These are phyloP conservation scores for Chlorella sp. DNA, from an alignment of 139 green algal species.

Conservation along the genomic window DNA sequence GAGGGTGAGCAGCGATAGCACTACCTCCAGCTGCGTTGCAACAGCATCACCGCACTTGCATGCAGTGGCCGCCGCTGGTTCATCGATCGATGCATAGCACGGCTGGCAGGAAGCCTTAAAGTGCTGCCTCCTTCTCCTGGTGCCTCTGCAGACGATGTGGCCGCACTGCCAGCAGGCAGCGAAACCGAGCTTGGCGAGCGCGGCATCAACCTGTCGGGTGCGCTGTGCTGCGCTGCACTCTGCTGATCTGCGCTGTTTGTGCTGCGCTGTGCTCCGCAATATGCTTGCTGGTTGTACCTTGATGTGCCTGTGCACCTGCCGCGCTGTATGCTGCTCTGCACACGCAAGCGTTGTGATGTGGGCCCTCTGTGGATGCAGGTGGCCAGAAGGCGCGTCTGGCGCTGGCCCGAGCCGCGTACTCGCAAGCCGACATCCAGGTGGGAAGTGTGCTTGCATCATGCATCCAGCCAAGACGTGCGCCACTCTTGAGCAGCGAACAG, in stretches of 20 bases:
- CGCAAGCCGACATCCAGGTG: slow-evolving; percentile 52
- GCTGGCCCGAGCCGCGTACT: slow-evolving; percentile 83
- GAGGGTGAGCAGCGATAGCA: neutral
- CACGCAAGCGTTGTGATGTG: neutral
- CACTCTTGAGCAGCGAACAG: too few species aligned
- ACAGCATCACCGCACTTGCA: too few species aligned
- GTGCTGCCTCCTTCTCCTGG: too few species aligned
- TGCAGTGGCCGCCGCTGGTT: too few species aligned
- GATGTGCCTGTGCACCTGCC: too few species aligned
- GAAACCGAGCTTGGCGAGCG: slow-evolving; percentile 88
- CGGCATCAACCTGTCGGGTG: slow-evolving; percentile 86
- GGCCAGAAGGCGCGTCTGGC: slow-evolving; percentile 82
- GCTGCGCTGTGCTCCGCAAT: neutral
- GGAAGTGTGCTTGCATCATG: too few species aligned
- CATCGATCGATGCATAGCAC: neutral
- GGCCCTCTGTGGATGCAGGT: slow-evolving; percentile 30
- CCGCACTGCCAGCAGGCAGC: slow-evolving; percentile 78
- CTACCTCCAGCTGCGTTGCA: too few species aligned
- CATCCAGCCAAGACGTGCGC: too few species aligned
- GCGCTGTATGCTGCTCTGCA: neutral
- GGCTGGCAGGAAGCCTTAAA: neutral
- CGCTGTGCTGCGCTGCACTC: too few species aligned
- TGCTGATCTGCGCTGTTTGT: neutral
- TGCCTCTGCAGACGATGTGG: slow-evolving; percentile 61
- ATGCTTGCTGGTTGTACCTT: neutral